Evolutionary conservation across 331 rosid genomes (phyloP).

Genomic region (Pyracantha coccinea): DNA sequence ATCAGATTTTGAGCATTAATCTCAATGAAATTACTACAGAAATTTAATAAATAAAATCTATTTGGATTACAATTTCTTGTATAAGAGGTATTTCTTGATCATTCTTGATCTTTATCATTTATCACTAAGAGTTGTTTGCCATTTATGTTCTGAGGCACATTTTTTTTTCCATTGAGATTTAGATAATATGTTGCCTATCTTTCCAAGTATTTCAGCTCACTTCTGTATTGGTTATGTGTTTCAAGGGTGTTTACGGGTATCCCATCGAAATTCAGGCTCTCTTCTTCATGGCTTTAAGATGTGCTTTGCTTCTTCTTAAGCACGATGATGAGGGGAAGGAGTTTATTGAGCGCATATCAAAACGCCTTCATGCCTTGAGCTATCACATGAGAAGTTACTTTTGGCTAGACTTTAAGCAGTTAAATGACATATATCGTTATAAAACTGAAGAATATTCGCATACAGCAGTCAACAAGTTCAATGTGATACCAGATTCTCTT

Average conservation of each 20-base stretch:
- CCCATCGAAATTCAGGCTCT: constrained; percentile 90
- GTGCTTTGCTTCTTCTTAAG: constrained; percentile 71
- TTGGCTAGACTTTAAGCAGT: constrained; percentile 77
- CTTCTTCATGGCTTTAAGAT: constrained; percentile 88
- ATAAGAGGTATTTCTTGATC: neutral
- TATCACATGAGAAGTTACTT: constrained; percentile 70
- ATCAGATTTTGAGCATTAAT: neutral
- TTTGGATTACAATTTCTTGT: neutral
- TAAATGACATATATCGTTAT: constrained; percentile 65
- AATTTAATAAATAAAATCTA: neutral
- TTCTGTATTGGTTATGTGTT: constrained; percentile 8
- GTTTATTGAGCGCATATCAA: constrained; percentile 47
- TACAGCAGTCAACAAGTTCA: constrained; percentile 77
- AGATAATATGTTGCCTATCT: neutral
- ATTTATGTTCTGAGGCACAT: neutral
- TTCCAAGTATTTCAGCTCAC: constrained; percentile 3
- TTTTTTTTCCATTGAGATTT: neutral
- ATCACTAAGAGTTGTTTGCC: neutral
- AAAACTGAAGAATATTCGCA: constrained; percentile 83
- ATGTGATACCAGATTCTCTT: constrained; percentile 73
- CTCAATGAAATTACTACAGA: neutral
- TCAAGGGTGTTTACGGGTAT: constrained; percentile 86
- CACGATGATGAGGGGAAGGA: constrained; percentile 76
- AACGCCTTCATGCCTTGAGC: constrained; percentile 67
- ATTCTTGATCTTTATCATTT: neutral